These are phyloP conservation scores for Heterobasidion parviporum DNA, from an alignment of 1,284 basidiomycete genomes.

Conservation along the genomic window DNA sequence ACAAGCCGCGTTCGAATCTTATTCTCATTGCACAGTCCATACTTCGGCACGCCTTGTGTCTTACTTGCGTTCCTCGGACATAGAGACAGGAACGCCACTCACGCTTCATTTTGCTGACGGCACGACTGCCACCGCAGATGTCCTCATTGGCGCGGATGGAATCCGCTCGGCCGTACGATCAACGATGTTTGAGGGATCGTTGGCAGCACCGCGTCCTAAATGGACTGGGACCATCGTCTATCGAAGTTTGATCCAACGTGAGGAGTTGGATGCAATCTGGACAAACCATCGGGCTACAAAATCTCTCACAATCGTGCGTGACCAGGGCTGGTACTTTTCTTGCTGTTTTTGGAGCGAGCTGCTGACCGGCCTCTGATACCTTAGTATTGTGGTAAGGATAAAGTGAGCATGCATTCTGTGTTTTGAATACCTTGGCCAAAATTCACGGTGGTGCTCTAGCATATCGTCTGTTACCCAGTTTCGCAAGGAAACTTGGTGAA, in stretches of 20 bases:
- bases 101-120: conserved; percentile 1
- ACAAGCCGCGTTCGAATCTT: background rate
- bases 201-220: conserved; percentile 14
- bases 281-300: background rate
- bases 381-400: background rate
- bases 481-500: conserved; percentile 26
- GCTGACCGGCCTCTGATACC: background rate
- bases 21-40: background rate
- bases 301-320: background rate
- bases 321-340: background rate
- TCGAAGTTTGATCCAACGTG: conserved; percentile 25
- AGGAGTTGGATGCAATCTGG: conserved; percentile 19
- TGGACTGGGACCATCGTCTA: conserved; percentile 39
- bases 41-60: background rate
- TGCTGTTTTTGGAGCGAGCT: background rate
- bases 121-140: background rate
- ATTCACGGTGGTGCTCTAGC: conserved; percentile 7
- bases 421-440: background rate
- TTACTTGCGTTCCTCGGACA: background rate
- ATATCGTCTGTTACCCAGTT: conserved; percentile 19
- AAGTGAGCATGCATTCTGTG: background rate
- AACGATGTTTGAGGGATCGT: background rate
- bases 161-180: background rate
- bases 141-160: conserved; percentile 1
- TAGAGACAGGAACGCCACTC: background rate